phyloP scores from a whole-genome alignment of 345 rosid genomes.

The Cardiospermum halicacabum region DNA sequence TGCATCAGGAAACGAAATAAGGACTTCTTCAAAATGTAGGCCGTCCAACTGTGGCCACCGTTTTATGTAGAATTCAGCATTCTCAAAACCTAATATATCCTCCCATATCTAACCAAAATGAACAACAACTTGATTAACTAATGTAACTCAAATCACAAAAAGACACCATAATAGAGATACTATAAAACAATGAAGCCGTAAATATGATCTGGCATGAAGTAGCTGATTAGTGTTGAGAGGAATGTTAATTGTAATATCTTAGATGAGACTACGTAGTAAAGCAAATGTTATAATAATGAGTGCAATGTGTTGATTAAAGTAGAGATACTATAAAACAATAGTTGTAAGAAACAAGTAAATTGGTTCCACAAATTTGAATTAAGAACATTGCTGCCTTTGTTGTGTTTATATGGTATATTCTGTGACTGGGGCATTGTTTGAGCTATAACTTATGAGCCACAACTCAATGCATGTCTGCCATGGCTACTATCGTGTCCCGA shows the following conservation, averaged over 20 bases:
- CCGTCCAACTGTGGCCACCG: constrained; percentile 88
- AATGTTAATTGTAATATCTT: background rate
- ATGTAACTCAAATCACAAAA: background rate
- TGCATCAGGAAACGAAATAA: constrained; percentile 81
- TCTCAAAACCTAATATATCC: constrained; percentile 90
- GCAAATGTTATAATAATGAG: background rate
- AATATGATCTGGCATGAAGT: background rate
- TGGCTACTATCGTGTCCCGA: too few relatives aligned
- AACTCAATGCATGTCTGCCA: too few relatives aligned
- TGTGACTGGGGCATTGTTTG: too few relatives aligned
- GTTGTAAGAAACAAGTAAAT: background rate
- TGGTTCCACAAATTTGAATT: background rate
- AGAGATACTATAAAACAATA: background rate
- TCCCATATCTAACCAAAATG: constrained; percentile 73
- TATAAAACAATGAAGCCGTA: background rate
- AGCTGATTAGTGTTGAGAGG: background rate
- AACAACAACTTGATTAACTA: background rate
- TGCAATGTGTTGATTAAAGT: background rate
- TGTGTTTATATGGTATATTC: too few relatives aligned
- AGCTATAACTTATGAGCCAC: too few relatives aligned
- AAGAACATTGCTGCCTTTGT: too few relatives aligned
- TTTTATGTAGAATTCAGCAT: constrained; percentile 83
- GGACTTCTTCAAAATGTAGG: constrained; percentile 60
- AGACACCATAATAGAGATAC: background rate
- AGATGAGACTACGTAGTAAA: background rate